Evolutionary conservation across 768 basidiomycete species (phyloP).

Genomic region (Lentinula aciculospora): DNA sequence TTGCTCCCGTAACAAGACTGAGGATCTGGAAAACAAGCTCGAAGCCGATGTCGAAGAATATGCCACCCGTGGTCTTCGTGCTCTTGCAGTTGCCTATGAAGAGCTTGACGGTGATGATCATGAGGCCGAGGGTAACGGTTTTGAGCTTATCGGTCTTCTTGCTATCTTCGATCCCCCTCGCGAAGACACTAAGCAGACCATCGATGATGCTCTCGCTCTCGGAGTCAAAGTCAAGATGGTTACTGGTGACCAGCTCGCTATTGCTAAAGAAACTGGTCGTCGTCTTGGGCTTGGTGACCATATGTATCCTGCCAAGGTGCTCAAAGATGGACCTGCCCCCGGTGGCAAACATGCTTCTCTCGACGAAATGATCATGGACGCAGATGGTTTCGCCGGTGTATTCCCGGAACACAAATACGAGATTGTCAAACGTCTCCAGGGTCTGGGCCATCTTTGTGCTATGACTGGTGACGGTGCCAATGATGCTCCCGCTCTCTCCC

Average conservation of each 20-base stretch:
- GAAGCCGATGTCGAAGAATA: slow-evolving; percentile 97
- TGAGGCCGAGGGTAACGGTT: slow-evolving; percentile 91
- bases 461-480: slow-evolving; percentile 99
- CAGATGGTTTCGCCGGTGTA: slow-evolving; percentile 97
- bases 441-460: slow-evolving; percentile 91
- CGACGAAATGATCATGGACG: slow-evolving; percentile 99
- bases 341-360: slow-evolving; percentile 78
- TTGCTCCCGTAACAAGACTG: slow-evolving; percentile 95
- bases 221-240: slow-evolving; percentile 99
- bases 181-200: slow-evolving; percentile 97
- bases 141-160: slow-evolving; percentile 95
- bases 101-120: slow-evolving; percentile 79
- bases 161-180: slow-evolving; percentile 98
- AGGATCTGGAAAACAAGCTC: slow-evolving; percentile 84
- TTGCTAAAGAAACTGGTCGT: slow-evolving; percentile 98
- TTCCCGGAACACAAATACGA: slow-evolving; percentile 99
- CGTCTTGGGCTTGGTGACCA: slow-evolving; percentile 97
- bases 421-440: slow-evolving; percentile 97
- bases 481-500: slow-evolving; percentile 94
- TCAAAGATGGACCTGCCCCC: slow-evolving; percentile 92
- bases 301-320: slow-evolving; percentile 99
- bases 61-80: slow-evolving; percentile 93
- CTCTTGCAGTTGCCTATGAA: slow-evolving; percentile 93
- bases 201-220: slow-evolving; percentile 92
- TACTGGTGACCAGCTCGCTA: slow-evolving; percentile 99